phyloP scores from a whole-genome alignment of 176 grass and related monocot genomes.

The Cocos nucifera region DNA sequence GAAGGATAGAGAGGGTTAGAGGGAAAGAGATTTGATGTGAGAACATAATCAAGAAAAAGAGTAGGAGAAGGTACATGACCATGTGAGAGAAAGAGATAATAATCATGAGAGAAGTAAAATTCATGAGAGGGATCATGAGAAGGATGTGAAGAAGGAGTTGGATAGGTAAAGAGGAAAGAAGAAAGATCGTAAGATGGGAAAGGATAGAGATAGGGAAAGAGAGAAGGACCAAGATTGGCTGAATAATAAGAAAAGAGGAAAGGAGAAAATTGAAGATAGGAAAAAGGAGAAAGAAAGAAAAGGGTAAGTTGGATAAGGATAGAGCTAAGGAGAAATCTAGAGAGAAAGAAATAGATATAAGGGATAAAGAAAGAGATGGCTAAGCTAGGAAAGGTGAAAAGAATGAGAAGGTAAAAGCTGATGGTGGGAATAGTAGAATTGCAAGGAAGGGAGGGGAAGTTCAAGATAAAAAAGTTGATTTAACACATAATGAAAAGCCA shows the following conservation, averaged over 20 bases:
- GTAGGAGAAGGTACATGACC: background rate
- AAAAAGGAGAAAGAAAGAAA: constrained; percentile 35
- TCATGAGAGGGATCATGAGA: constrained; percentile 4
- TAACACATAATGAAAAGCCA: background rate
- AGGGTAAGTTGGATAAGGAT: background rate
- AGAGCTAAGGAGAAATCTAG: constrained; percentile 3
- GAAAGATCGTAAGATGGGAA: constrained; percentile 9
- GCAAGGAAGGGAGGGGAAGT: background rate
- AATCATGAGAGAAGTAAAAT: constrained; percentile 11
- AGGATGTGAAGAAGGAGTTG: constrained; percentile 5
- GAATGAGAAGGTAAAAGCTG: constrained; percentile 28
- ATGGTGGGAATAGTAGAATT: background rate
- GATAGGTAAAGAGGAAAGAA: constrained; percentile 13
- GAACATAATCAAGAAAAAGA: background rate
- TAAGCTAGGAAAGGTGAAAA: constrained; percentile 15
- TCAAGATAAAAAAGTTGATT: background rate
- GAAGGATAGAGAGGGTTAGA: constrained; percentile 1
- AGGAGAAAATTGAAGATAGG: constrained; percentile 35
- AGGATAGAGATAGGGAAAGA: constrained; percentile 10
- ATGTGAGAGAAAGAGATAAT: background rate
- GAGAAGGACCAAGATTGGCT: constrained; percentile 22
- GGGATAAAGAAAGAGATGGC: constrained; percentile 23
- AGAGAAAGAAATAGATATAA: constrained; percentile 13
- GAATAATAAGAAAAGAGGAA: constrained; percentile 33
- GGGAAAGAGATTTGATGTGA: constrained; percentile 1